These are phyloP conservation scores for Suillus variegatus DNA, from an alignment of 768 basidiomycete genomes.

Conservation along the genomic window DNA sequence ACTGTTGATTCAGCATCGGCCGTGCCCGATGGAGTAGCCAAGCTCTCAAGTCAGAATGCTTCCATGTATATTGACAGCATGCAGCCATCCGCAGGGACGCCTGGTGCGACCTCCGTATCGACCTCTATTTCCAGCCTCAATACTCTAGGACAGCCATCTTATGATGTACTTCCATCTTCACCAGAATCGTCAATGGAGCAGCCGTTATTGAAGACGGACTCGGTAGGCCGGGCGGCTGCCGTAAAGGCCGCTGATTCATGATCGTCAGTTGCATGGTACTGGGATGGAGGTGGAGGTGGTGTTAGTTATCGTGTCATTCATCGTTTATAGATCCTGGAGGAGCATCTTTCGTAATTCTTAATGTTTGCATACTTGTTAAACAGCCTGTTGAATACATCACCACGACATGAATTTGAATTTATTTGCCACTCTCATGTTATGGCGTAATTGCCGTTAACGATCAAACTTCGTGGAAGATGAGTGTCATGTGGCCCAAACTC, in stretches of 20 bases:
- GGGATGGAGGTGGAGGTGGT: background rate
- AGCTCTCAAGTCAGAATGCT: slow-evolving; percentile 5
- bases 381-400: slow-evolving; percentile 2
- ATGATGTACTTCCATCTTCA: slow-evolving; percentile 47
- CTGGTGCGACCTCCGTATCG: slow-evolving; percentile 25
- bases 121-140: slow-evolving; percentile 29
- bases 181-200: slow-evolving; percentile 36
- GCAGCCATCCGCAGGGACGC: slow-evolving; percentile 15
- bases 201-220: slow-evolving; percentile 12
- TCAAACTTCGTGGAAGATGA: background rate
- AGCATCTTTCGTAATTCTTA: slow-evolving; percentile 3
- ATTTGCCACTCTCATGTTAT: background rate
- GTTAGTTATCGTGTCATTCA: background rate
- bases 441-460: background rate
- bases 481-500: background rate
- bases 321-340: slow-evolving; percentile 7
- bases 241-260: background rate
- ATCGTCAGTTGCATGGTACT: background rate
- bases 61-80: slow-evolving; percentile 1
- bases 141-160: slow-evolving; percentile 29
- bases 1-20: slow-evolving; percentile 8
- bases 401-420: slow-evolving; percentile 1
- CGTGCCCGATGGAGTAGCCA: background rate
- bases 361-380: slow-evolving; percentile 5
- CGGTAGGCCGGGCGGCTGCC: background rate